Conservation (phyloP, 177 flowering plant genomes). For the Vitis hybrid region DNA sequence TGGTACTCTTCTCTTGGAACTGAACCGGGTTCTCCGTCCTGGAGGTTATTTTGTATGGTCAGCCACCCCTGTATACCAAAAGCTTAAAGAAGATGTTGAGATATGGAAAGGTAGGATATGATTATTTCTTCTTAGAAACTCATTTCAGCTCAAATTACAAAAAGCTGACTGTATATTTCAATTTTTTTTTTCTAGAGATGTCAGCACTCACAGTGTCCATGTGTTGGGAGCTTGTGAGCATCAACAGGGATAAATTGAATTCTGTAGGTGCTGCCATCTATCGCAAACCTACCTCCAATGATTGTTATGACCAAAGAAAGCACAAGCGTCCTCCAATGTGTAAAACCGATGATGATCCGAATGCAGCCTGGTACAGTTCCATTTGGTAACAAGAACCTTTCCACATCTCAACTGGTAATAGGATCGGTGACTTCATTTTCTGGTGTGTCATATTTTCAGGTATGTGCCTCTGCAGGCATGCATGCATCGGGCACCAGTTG, state of each 20-base stretch:
- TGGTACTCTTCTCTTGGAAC: slow-evolving; percentile 81
- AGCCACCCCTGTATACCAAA: slow-evolving; percentile 94
- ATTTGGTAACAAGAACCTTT: neutral
- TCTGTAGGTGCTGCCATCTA: slow-evolving; percentile 67
- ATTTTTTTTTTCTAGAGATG: slow-evolving; percentile 50
- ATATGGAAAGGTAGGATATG: slow-evolving; percentile 79
- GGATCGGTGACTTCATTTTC: neutral
- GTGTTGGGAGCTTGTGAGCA: slow-evolving; percentile 84
- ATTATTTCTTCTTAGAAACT: neutral
- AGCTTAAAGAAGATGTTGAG: slow-evolving; percentile 73
- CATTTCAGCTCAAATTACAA: neutral
- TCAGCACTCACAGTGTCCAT: slow-evolving; percentile 56
- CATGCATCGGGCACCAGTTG: slow-evolving; percentile 65
- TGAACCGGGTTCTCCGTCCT: slow-evolving; percentile 85
- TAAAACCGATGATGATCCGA: slow-evolving; percentile 75
- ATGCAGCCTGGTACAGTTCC: slow-evolving; percentile 77
- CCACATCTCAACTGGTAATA: neutral
- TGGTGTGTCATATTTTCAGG: slow-evolving; percentile 41
- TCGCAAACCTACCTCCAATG: slow-evolving; percentile 68
- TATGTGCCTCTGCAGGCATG: slow-evolving; percentile 90
- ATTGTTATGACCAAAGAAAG: slow-evolving; percentile 67
- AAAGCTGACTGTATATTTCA: neutral
- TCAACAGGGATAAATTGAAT: slow-evolving; percentile 64
- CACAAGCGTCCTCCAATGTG: slow-evolving; percentile 77
- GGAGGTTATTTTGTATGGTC: slow-evolving; percentile 98